Evolutionary conservation across 1,284 basidiomycete species (phyloP), one percentile per base, ranked within the genome.

Genomic region (Marasmius oreades): DNA sequence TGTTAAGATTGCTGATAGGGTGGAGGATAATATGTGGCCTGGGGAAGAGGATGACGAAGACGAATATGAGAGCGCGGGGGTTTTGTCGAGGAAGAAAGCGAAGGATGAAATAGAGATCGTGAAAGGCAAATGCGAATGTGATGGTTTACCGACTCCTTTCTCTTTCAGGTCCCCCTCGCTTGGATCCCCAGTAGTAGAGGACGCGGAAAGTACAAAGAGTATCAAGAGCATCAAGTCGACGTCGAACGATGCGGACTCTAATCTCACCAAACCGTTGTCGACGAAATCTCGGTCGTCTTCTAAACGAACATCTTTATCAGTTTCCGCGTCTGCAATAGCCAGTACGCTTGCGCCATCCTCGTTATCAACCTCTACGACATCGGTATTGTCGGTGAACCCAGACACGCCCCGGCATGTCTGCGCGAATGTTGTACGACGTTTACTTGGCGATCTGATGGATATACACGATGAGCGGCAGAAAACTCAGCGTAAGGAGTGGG

Each of bases 391-490:
- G 2, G 74, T 88, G 43, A 81, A 74, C 28, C 61, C 74, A 0
- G 78, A 81, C 56, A 86, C 86, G 4, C 89, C 88, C 0, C 77
- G 77, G 1, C 88, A 91, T 65, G 81, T 81, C 5, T 91, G 88
- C 61, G 81, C 86, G 1, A 84, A 88, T 62, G 93, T 89, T 2
- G 84, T 98, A 39, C 85, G 88, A 10, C 75, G 75, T 16, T 75
- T 98, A 20, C 78, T 99, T 1, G 80, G 83, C n/a, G 84, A 92
- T 68, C 78, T 98, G 37, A 93, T 85, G 1, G 84, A 85, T 57
- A 89, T 95, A 50, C 95, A 98, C 66, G 94, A 98, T 64, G 72
- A 83, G 60, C 84, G 88, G 53, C 95, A 99, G 67, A 73, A 77
- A 5, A 73, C 79, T 10, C 88, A 88, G 61, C 79, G 88, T 59